phyloP scores from a whole-genome alignment of 345 rosid genomes.

The Limnanthes douglasii region DNA sequence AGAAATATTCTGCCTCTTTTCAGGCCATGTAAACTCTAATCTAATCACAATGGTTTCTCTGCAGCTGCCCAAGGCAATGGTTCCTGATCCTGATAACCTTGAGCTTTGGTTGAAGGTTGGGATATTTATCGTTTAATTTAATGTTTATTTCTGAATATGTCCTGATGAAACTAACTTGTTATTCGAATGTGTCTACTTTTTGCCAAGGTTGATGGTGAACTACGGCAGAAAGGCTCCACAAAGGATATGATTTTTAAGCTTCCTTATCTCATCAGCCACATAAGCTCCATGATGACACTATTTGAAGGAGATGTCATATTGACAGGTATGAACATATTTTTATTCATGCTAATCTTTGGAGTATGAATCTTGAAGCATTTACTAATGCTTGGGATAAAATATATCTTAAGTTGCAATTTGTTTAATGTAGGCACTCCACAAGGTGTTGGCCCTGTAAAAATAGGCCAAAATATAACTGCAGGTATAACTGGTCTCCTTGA shows the following conservation, averaged over 20 bases:
- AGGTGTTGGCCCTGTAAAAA: slow-evolving; percentile 86
- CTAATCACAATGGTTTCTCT: slow-evolving; percentile 1
- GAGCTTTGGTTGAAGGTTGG: slow-evolving; percentile 83
- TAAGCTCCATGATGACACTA: slow-evolving; percentile 82
- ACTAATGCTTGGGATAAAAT: no score
- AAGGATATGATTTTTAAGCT: slow-evolving; percentile 81
- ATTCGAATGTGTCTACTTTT: neutral
- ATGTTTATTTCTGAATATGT: no score
- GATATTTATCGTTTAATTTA: neutral
- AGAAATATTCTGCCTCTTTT: no score
- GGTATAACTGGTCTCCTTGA: slow-evolving; percentile 71
- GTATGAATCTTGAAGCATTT: no score
- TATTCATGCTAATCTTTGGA: no score
- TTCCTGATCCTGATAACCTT: slow-evolving; percentile 62
- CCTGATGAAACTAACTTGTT: slow-evolving; percentile 6
- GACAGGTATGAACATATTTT: no score
- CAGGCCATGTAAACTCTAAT: slow-evolving; percentile 1
- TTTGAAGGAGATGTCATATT: slow-evolving; percentile 77
- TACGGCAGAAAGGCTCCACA: slow-evolving; percentile 64
- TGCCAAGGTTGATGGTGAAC: slow-evolving; percentile 63
- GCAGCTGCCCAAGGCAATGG: slow-evolving; percentile 51
- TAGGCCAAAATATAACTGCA: slow-evolving; percentile 72
- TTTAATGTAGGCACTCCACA: slow-evolving; percentile 64
- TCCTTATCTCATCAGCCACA: slow-evolving; percentile 79
- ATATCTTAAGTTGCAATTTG: neutral